Base-by-base conservation (phyloP, 345 rosid species). In the Bruguiera parviflora region DNA sequence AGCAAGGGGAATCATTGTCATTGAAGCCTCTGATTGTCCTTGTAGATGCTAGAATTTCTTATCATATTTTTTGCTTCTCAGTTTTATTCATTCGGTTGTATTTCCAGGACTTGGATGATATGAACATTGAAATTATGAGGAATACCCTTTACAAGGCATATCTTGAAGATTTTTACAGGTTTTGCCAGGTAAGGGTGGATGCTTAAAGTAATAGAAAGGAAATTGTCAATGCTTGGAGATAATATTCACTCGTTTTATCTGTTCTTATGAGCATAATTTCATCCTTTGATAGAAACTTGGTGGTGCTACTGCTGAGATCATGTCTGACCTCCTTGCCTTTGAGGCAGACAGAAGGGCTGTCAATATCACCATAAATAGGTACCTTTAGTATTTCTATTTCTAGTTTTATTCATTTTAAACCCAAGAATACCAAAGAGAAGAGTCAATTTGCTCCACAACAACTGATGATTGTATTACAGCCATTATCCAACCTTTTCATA, bases 291-390 rank as follows among this genome's bases (percentile, higher is more conserved):
- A 92, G 99, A 95, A 95, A 92, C 93, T 95, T 76, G 99, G 99
- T 64, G 99, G 98, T 25, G 99, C 99, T 37, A 95, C 99, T 62
- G 80, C 88, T 29, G 98, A 95, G 84, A 92, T 95, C 67, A 92
- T 95, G 99, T 95, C 99, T 83, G 92, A 95, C 76, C 99, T 95
- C 61, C 83, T 95, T 58, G 83, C 99, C 47, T 95, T 95, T 75
- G 99, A 95, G 80, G 99, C 98, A 39, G 99, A 92, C 70, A 86
- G 98, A 78, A 92, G 99, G 77, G 97, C 99, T 29, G 97, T 92
- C 58, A 95, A 95, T 68, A 95, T 95, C 65, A 87, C 92, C 73
- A 92, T 95, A 75, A 95, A 95, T 49, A 95, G 98, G 99, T 92
- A 73, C 10, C 21, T 2, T 27, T 32, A 4, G 8, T 29, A 13